A percentile compares a stretch with the other conserved stretches of the same genome.
These are phyloP conservation scores for Clonostachys rhizophaga DNA, from an alignment of 2,329 filamentous ascomycete species.

Conservation along the genomic window DNA sequence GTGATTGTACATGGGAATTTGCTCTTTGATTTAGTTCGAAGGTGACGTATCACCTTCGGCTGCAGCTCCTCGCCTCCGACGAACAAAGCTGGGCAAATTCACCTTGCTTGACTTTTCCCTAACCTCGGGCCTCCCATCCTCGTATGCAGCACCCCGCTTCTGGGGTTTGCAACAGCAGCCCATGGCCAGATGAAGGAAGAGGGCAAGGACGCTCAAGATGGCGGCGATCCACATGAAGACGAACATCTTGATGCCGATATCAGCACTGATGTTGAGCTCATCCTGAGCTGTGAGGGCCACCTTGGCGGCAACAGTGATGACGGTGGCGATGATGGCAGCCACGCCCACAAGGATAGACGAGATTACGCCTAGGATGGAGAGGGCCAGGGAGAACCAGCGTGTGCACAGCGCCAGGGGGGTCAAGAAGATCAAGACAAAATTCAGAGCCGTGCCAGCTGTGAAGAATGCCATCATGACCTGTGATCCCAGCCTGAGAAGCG, in stretches of 20 bases:
- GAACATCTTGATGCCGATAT: conserved; percentile 71
- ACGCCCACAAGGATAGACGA: conserved; percentile 63
- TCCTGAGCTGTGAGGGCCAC: conserved; percentile 68
- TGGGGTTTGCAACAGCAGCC: conserved; percentile 65
- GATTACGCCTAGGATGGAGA: conserved; percentile 64
- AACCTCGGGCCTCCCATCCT: conserved; percentile 1
- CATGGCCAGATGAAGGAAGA: conserved; percentile 68
- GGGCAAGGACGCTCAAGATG: conserved; percentile 62
- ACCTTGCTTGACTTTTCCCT: conserved; percentile 8
- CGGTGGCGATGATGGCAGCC: conserved; percentile 72
- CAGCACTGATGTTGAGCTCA: conserved; percentile 71
- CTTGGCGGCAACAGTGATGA: conserved; percentile 78
- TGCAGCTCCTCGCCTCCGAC: conserved; percentile 14
- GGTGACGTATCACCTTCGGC: neutral
- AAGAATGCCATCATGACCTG: conserved; percentile 90
- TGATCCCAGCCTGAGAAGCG: conserved; percentile 69
- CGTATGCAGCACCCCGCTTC: conserved; percentile 3
- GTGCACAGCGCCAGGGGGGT: conserved; percentile 49
- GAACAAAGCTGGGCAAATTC: conserved; percentile 18
- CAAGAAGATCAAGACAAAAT: conserved; percentile 68
- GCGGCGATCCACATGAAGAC: conserved; percentile 86
- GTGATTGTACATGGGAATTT: too few relatives aligned
- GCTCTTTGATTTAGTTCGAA: too few relatives aligned
- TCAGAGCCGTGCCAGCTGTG: conserved; percentile 64
- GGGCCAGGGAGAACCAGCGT: conserved; percentile 61